A percentile compares a stretch with the other conserved stretches of the same genome.
phyloP scores from a whole-genome alignment of 2,329 filamentous ascomycete genomes.

The Cladosporium sp. region DNA sequence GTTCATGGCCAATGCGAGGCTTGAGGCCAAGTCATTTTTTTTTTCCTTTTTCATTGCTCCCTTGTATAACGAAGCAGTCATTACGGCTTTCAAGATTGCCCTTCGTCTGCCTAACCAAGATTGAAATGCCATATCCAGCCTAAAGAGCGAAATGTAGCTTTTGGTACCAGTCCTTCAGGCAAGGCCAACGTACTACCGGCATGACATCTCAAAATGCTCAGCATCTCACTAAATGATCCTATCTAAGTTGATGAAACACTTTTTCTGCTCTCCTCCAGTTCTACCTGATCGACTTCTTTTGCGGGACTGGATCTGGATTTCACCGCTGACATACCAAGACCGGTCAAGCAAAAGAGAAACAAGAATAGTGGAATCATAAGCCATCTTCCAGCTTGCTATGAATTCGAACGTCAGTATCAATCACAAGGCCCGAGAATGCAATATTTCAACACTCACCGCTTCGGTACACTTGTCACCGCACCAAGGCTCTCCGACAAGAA shows the following conservation, averaged over 20 bases:
- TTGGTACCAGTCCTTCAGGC: too few species aligned
- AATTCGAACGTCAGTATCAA: neutral
- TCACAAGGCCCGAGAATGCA: neutral
- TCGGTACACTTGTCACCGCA: neutral
- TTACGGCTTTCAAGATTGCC: too few species aligned
- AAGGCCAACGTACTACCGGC: too few species aligned
- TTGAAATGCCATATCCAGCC: too few species aligned
- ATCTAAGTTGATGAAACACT: neutral
- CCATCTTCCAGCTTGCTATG: neutral
- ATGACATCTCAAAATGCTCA: too few species aligned
- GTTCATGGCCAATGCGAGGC: too few species aligned
- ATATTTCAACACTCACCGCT: neutral
- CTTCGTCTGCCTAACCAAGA: too few species aligned
- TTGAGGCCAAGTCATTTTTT: too few species aligned
- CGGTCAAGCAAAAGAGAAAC: neutral
- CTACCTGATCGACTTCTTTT: neutral
- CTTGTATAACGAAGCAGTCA: too few species aligned
- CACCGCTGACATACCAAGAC: neutral
- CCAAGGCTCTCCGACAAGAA: neutral
- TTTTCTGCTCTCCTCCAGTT: neutral
- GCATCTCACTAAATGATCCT: too few species aligned
- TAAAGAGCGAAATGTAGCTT: too few species aligned
- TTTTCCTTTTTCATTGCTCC: too few species aligned
- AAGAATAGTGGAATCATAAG: neutral
- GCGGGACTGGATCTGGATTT: neutral